Evolutionary conservation across 1,139 yeast species (phyloP).

Genomic region (Sugiyamaella paludigena): DNA sequence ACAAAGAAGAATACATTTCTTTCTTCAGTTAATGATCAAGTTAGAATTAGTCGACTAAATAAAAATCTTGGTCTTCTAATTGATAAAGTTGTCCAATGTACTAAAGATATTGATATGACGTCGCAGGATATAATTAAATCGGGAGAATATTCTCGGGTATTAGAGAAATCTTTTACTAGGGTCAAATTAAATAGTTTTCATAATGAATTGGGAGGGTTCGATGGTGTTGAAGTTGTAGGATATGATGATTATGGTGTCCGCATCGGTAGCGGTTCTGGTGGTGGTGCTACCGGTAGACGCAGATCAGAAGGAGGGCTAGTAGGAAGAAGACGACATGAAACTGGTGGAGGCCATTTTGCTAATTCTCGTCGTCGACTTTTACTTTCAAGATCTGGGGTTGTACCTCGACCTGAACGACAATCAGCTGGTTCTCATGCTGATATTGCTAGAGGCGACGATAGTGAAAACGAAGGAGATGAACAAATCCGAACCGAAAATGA

Average conservation of each 20-base stretch:
- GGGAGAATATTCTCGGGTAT: constrained; percentile 1
- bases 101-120: constrained; percentile 2
- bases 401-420: too few species aligned
- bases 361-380: too few species aligned
- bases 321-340: too few species aligned
- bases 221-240: too few species aligned
- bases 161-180: background rate
- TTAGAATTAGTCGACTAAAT: background rate
- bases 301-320: too few species aligned
- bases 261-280: too few species aligned
- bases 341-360: too few species aligned
- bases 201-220: too few species aligned
- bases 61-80: background rate
- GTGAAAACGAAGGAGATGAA: constrained; percentile 3
- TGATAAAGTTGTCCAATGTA: background rate
- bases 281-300: too few species aligned
- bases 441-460: constrained; percentile 6
- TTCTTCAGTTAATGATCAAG: background rate
- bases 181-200: too few species aligned
- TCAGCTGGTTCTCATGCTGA: background rate
- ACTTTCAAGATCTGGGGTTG: too few species aligned
- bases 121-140: background rate
- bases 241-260: too few species aligned
- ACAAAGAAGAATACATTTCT: background rate
- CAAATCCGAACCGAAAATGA: background rate